phyloP scores from a whole-genome alignment of 805 yeast species.

The Wickerhamomyces strasburgensis region DNA sequence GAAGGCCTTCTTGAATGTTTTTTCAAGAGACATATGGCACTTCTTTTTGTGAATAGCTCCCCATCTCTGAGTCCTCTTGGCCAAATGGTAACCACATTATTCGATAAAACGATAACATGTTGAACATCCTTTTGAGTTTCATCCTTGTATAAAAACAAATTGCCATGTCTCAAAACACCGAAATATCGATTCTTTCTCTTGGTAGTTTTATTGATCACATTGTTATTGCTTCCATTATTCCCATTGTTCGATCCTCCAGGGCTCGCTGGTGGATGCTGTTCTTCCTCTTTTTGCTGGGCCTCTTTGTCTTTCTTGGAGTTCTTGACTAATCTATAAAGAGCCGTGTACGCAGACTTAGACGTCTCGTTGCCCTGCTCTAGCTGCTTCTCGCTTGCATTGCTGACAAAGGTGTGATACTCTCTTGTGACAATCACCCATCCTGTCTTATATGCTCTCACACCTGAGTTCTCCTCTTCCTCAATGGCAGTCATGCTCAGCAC shows the following conservation, averaged over 20 bases:
- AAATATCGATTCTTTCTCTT: slow-evolving; percentile 56
- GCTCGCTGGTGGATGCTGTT: slow-evolving; percentile 3
- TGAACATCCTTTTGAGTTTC: slow-evolving; percentile 58
- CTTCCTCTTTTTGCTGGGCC: slow-evolving; percentile 6
- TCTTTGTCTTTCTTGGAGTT: slow-evolving; percentile 7
- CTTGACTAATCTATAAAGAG: slow-evolving; percentile 54
- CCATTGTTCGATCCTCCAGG: slow-evolving; percentile 11
- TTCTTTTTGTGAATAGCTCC: slow-evolving; percentile 71
- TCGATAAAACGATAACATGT: slow-evolving; percentile 73
- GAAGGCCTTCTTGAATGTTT: slow-evolving; percentile 31
- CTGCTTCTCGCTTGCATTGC: slow-evolving; percentile 33
- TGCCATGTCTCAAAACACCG: slow-evolving; percentile 80
- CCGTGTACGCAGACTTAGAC: slow-evolving; percentile 50
- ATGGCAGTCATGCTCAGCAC: slow-evolving; percentile 55
- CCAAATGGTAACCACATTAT: slow-evolving; percentile 75
- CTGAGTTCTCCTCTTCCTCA: slow-evolving; percentile 55
- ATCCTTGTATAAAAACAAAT: slow-evolving; percentile 77
- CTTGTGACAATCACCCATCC: slow-evolving; percentile 88
- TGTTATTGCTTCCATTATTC: slow-evolving; percentile 23
- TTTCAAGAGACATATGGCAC: slow-evolving; percentile 70
- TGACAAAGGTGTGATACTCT: slow-evolving; percentile 53
- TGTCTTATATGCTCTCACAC: slow-evolving; percentile 55
- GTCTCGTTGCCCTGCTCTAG: slow-evolving; percentile 21
- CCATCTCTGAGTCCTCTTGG: slow-evolving; percentile 74
- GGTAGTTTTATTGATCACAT: slow-evolving; percentile 19